Evolutionary conservation across 2,329 filamentous ascomycete species (phyloP), one percentile per base, ranked within the genome.

Genomic region (Aspergillus vadensis): DNA sequence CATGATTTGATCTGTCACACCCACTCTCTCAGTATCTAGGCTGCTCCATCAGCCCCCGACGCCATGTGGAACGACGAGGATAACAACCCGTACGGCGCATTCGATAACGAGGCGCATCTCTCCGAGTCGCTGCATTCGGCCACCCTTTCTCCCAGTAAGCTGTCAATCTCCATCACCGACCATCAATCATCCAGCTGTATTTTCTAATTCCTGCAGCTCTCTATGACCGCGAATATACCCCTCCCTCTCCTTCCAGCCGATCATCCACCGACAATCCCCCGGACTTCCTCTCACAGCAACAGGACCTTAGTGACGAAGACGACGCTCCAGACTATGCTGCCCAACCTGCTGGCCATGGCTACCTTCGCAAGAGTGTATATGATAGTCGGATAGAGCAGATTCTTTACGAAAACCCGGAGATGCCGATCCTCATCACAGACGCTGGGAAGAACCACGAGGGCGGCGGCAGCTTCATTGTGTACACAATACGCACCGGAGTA

Each of bases 51-150:
- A 64, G 60, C 62, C 59, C 60, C 60, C 60, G 23, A 41, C 47
- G 84, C 70, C 68, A 98, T 98, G 94, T 98, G 94, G 94, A 96
- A 97, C 84, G 93, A 98, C 82, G 94, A 98, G 80, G 92, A 98
- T 74, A 98, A 98, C 80, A 98, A 98, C 76, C 94, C 94, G 5
- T 97, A 98, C 74, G 93, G 92, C 71, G 94, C 91, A 77, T 97
- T 96, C 81, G 91, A 95, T 76, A 90, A 91, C 70, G 91, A 96
- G 77, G 91, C 91, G 63, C 87, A 90, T 75, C 84, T 87, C 49
- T 91, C 83, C 19, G 87, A 89, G 72, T 86, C 88, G 21, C 81
- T 86, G 57, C 90, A 88, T 41, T 88, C 88, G 50, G 69, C 70
- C 32, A 71, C 71, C n/a, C 64, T 77, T 59, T 75, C 80, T 64